Evolutionary conservation across 352 stramenopile species (phyloP).

Genomic region (Pythium aphanidermatum): DNA sequence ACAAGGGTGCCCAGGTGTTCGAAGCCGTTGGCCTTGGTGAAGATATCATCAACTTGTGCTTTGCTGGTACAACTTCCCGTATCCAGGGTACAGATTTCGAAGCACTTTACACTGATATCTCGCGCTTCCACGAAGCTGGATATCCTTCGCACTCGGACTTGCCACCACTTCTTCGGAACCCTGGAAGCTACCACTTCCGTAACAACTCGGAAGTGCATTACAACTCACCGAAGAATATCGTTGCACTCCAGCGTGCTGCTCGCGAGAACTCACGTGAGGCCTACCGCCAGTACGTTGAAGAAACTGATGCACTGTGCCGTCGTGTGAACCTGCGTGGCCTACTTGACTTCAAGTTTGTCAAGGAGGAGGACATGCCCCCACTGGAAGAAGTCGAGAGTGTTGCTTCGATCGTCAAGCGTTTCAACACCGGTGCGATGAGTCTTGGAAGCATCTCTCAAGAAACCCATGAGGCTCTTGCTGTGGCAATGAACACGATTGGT

Average conservation of each 20-base stretch:
- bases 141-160: slow-evolving; percentile 79
- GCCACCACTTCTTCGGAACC: slow-evolving; percentile 89
- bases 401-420: slow-evolving; percentile 94
- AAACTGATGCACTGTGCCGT: slow-evolving; percentile 85
- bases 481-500: slow-evolving; percentile 94
- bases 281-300: slow-evolving; percentile 90
- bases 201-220: slow-evolving; percentile 94
- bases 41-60: slow-evolving; percentile 89
- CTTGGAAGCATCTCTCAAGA: slow-evolving; percentile 94
- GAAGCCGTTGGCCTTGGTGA: slow-evolving; percentile 92
- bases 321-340: slow-evolving; percentile 92
- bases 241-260: slow-evolving; percentile 90
- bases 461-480: slow-evolving; percentile 92
- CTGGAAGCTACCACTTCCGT: slow-evolving; percentile 94
- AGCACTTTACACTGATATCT: slow-evolving; percentile 93
- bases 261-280: slow-evolving; percentile 91
- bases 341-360: slow-evolving; percentile 93
- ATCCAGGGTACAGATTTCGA: slow-evolving; percentile 94
- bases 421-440: slow-evolving; percentile 95
- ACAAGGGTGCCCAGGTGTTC: slow-evolving; percentile 96
- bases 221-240: slow-evolving; percentile 94
- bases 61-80: slow-evolving; percentile 82
- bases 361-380: slow-evolving; percentile 77
- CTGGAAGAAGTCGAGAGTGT: slow-evolving; percentile 93
- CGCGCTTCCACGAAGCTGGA: slow-evolving; percentile 86